Percentiles rank a stretch among this genome's conserved stretches.
phyloP scores from a whole-genome alignment of 192 early-diverging fungal species.

The Backusella mclennaniae region DNA sequence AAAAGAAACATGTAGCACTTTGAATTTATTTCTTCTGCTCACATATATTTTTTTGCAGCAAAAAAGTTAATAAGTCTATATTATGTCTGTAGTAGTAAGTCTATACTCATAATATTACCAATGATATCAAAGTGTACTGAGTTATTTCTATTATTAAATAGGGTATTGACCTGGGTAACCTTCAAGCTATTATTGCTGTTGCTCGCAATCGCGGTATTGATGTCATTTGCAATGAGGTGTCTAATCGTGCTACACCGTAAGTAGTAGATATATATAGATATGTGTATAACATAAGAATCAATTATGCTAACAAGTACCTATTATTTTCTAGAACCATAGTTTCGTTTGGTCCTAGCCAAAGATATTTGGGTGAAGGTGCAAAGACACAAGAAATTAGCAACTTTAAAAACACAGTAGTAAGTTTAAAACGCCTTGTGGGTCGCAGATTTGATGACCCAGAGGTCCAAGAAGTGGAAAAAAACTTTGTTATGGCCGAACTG shows the following conservation, averaged over 20 bases:
- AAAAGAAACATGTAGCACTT: background rate
- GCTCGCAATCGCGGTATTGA: constrained; percentile 98
- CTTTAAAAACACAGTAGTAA: constrained; percentile 92
- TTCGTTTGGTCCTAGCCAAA: constrained; percentile 92
- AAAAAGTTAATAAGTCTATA: background rate
- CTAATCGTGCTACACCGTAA: constrained; percentile 92
- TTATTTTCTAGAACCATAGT: constrained; percentile 66
- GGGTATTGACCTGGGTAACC: constrained; percentile 95
- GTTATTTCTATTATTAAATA: background rate
- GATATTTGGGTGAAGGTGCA: constrained; percentile 91
- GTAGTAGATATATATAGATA: constrained; percentile 22
- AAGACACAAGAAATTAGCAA: constrained; percentile 95
- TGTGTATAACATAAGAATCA: background rate
- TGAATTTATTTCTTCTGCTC: background rate
- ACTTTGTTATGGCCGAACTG: constrained; percentile 78
- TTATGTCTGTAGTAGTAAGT: background rate
- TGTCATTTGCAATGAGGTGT: constrained; percentile 94
- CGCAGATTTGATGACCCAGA: constrained; percentile 84
- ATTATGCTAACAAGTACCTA: background rate
- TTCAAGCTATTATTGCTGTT: constrained; percentile 94
- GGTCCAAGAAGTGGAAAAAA: constrained; percentile 74
- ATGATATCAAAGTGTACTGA: background rate
- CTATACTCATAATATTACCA: background rate
- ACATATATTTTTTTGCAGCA: background rate
- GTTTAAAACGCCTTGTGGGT: constrained; percentile 89